Evolutionary conservation across 805 yeast genomes (phyloP), one percentile per base, ranked within the genome.

Genomic region (Pichia ethanolica): DNA sequence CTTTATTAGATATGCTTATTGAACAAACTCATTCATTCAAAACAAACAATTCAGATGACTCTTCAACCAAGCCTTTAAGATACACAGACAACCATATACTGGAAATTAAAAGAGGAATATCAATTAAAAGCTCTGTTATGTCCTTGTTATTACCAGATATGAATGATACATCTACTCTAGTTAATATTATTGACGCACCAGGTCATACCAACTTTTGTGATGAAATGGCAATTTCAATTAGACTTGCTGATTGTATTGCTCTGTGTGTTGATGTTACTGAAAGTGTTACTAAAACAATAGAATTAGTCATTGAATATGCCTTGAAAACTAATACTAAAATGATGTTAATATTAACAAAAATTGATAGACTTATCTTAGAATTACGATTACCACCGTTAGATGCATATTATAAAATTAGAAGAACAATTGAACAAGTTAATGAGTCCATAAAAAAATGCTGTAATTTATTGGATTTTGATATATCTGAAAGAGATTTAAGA

Each of bases 151-250:
- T 83, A 13, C 77, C 75, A 0, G 79, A 79, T 59, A 53, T 78
- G 32, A 66, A 63, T 12, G 77, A 72, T 1, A 78, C 76, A 53
- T 82, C 95, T 0, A 65, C 69, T 14, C 77, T 79, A 0, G 58
- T 82, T 25, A 87, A 85, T 59, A 53, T 90, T 0, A 55, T 89
- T 0, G 99, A 95, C 59, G 72, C 96, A 0, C 99, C 99, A 0
- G 99, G 99, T 0, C 98, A 93, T 65, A 76, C 78, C 0, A 83
- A 89, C 59, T 93, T 93, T 59, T 67, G 72, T 32, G 97, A 89
- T 60, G 97, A 93, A 56, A 67, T 79, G 5, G 73, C 79, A 0
- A 73, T 78, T 0, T 75, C 86, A 0, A 63, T 82, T 9, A 64
- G 78, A 26, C 70, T 82, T 0, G 75, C 77, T 0, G 97, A 93